Conservation (phyloP, 31 red algal species). For the Asparagopsis taxiformis region DNA sequence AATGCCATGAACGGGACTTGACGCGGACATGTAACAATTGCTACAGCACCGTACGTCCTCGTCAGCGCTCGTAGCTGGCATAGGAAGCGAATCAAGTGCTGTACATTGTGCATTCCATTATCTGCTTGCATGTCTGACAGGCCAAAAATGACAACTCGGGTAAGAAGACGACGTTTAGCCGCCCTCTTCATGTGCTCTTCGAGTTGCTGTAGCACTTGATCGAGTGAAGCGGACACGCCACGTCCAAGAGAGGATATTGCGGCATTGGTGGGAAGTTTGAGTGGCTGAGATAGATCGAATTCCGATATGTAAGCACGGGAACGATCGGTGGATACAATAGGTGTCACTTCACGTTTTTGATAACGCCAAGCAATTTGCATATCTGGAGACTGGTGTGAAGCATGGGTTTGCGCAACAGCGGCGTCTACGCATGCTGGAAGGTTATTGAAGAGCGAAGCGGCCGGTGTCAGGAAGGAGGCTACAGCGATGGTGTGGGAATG, state of each 20-base stretch:
- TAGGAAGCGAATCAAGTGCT: slow-evolving; percentile 2
- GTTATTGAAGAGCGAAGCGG: slow-evolving; percentile 8
- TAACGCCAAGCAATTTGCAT: slow-evolving; percentile 47
- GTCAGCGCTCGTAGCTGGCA: slow-evolving; percentile 25
- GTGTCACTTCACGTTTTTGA: no score
- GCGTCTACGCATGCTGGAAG: slow-evolving; percentile 14
- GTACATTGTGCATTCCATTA: not conserved
- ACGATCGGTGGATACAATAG: not conserved
- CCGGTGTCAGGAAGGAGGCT: slow-evolving; percentile 24
- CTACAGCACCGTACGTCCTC: slow-evolving; percentile 30
- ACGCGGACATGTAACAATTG: slow-evolving; percentile 12
- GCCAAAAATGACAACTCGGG: slow-evolving; percentile 16
- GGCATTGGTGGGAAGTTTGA: slow-evolving; percentile 7
- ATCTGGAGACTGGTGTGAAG: no score
- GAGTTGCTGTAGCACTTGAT: not conserved
- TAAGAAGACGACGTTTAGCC: not conserved
- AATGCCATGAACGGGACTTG: slow-evolving; percentile 12
- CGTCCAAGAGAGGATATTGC: not conserved
- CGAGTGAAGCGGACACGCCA: not conserved
- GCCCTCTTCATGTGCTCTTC: slow-evolving; percentile 5
- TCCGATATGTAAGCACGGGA: not conserved
- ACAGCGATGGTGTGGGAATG: slow-evolving; percentile 53
- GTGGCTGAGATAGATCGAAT: slow-evolving; percentile 28
- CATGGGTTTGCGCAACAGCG: not conserved
- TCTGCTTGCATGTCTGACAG: not conserved